Conservation (phyloP, 352 stramenopile genomes). For the Pseudoperonospora humuli region DNA sequence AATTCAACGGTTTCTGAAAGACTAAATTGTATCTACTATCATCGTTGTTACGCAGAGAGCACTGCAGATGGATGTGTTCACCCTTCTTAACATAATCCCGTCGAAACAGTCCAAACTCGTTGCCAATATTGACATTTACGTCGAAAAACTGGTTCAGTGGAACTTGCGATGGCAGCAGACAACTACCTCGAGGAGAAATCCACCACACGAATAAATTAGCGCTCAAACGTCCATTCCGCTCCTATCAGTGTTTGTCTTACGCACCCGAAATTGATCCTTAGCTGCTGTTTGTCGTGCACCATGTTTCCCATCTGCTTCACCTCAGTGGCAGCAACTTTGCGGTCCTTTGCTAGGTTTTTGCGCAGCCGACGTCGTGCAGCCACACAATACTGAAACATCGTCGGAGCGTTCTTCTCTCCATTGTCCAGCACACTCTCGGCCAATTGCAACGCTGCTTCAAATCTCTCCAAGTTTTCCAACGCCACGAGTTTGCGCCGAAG, state of each 20-base stretch:
- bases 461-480: constrained; percentile 73
- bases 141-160: constrained; percentile 46
- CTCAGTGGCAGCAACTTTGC: constrained; percentile 40
- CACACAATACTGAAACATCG: constrained; percentile 54
- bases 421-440: constrained; percentile 40
- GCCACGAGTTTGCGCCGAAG: constrained; percentile 47
- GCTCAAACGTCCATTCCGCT: constrained; percentile 3
- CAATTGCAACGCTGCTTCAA: constrained; percentile 46
- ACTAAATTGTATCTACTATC: constrained; percentile 17
- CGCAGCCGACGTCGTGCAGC: constrained; percentile 36
- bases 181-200: constrained; percentile 24
- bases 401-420: constrained; percentile 13
- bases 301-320: constrained; percentile 57
- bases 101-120: constrained; percentile 77
- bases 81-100: constrained; percentile 36
- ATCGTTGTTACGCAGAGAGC: constrained; percentile 32
- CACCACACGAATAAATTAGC: constrained; percentile 3
- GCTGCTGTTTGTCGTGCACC: constrained; percentile 70
- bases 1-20: constrained; percentile 20
- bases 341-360: constrained; percentile 48
- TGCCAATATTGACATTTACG: constrained; percentile 65
- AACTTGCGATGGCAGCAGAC: constrained; percentile 47
- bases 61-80: constrained; percentile 44
- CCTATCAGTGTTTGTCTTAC: constrained; percentile 9
- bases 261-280: constrained; percentile 74